Conservation (phyloP, 1,139 yeast species). For the Saccharomyces hybrid region DNA sequence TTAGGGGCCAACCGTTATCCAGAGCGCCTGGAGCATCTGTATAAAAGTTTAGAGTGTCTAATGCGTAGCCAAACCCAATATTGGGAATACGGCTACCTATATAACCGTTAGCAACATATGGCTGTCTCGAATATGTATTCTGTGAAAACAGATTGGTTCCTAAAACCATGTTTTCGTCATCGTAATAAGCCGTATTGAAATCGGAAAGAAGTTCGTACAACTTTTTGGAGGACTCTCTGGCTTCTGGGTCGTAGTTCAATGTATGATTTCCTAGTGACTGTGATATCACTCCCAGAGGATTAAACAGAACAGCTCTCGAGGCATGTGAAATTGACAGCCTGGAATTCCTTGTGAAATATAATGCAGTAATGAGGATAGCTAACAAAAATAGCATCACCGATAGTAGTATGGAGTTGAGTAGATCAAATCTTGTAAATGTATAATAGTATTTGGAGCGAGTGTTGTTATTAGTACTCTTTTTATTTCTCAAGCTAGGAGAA, state of each 20-base stretch:
- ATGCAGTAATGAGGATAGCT: neutral
- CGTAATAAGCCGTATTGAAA: constrained; percentile 41
- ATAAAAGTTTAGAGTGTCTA: constrained; percentile 43
- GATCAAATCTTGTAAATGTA: neutral
- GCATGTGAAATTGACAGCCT: neutral
- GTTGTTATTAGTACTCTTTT: neutral
- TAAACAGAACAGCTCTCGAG: constrained; percentile 1
- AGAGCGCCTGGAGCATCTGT: constrained; percentile 39
- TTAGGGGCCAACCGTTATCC: constrained; percentile 72
- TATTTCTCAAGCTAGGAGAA: neutral
- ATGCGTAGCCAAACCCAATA: constrained; percentile 70
- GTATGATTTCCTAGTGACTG: neutral
- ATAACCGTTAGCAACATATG: constrained; percentile 76
- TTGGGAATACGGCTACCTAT: constrained; percentile 74
- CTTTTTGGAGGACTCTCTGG: constrained; percentile 27
- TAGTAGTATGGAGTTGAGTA: neutral
- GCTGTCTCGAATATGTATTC: constrained; percentile 60
- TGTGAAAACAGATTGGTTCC: constrained; percentile 32
- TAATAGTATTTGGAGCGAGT: neutral
- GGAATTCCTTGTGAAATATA: neutral
- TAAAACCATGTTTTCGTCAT: constrained; percentile 35
- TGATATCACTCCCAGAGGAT: neutral
- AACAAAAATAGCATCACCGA: neutral
- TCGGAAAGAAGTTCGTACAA: constrained; percentile 36
- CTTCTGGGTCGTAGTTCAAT: constrained; percentile 5